phyloP scores from a whole-genome alignment of 805 yeast genomes.

The Hanseniaspora meyeri region DNA sequence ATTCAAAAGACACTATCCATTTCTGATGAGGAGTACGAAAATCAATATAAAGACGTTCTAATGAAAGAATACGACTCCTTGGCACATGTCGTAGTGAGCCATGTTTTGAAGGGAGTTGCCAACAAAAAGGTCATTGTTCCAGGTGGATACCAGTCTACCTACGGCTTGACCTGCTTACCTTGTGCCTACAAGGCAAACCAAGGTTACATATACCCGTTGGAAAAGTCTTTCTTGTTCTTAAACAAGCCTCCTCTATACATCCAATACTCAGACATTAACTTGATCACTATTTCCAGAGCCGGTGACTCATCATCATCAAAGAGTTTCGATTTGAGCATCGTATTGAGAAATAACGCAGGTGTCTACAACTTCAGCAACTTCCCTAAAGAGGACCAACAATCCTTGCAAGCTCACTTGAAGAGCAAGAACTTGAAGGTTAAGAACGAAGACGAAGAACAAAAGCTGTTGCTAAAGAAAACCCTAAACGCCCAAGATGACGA shows the following conservation, averaged over 20 bases:
- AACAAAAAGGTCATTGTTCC: conserved; percentile 78
- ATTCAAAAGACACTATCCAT: conserved; percentile 80
- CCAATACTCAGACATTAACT: conserved; percentile 69
- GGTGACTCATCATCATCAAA: conserved; percentile 67
- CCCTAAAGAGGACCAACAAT: conserved; percentile 75
- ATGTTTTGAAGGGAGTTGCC: conserved; percentile 79
- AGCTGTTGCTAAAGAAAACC: conserved; percentile 43
- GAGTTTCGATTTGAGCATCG: conserved; percentile 83
- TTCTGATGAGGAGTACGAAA: conserved; percentile 67
- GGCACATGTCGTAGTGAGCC: conserved; percentile 77
- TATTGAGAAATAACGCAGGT: conserved; percentile 49
- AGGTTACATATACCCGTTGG: conserved; percentile 87
- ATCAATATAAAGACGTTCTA: conserved; percentile 61
- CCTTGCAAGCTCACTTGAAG: conserved; percentile 61
- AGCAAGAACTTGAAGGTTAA: conserved; percentile 68
- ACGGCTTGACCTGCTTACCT: conserved; percentile 71
- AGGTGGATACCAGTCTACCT: conserved; percentile 64
- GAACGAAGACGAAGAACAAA: conserved; percentile 83
- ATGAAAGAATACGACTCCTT: conserved; percentile 67
- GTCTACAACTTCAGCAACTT: conserved; percentile 80
- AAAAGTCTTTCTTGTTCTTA: conserved; percentile 76
- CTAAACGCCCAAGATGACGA: conserved; percentile 35
- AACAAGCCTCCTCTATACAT: conserved; percentile 90
- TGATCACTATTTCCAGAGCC: conserved; percentile 75
- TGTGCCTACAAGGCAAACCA: conserved; percentile 92